Evolutionary conservation across 140 eudicot species (phyloP).

Genomic region (Stevia rebaudiana): DNA sequence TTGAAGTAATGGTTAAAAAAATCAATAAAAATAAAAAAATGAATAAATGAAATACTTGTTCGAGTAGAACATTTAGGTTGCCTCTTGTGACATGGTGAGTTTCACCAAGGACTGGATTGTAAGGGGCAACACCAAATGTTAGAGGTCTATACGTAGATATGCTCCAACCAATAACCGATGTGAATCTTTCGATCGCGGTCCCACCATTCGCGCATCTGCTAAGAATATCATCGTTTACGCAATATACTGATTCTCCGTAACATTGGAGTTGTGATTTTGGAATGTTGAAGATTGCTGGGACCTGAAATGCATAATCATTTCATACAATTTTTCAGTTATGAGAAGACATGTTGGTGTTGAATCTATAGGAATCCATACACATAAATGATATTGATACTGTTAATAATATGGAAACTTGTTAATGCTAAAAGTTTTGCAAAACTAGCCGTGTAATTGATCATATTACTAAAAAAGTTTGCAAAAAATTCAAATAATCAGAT

Average conservation of each 20-base stretch:
- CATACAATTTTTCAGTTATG: background rate
- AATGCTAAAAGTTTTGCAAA: too few relatives aligned
- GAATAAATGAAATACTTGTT: conserved; percentile 46
- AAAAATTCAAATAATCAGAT: too few relatives aligned
- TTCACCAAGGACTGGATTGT: conserved; percentile 88
- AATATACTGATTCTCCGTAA: conserved; percentile 74
- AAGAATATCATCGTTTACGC: conserved; percentile 44
- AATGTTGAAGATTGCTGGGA: conserved; percentile 79
- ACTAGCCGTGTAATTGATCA: too few relatives aligned
- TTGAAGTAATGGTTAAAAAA: too few relatives aligned
- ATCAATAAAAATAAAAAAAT: background rate
- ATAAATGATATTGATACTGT: too few relatives aligned
- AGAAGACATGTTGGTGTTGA: background rate
- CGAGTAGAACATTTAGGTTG: conserved; percentile 67
- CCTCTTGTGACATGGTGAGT: conserved; percentile 81
- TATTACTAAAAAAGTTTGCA: too few relatives aligned
- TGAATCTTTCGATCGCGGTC: conserved; percentile 52
- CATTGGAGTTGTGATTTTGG: conserved; percentile 89
- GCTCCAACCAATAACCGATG: conserved; percentile 73
- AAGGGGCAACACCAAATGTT: conserved; percentile 75
- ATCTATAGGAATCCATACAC: too few relatives aligned
- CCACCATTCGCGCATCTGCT: conserved; percentile 49
- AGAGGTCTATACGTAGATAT: conserved; percentile 69
- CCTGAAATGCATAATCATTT: conserved; percentile 31
- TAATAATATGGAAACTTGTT: too few relatives aligned